These are phyloP conservation scores for Leccinum longicurvipes DNA, from an alignment of 768 basidiomycete species.

Conservation along the genomic window DNA sequence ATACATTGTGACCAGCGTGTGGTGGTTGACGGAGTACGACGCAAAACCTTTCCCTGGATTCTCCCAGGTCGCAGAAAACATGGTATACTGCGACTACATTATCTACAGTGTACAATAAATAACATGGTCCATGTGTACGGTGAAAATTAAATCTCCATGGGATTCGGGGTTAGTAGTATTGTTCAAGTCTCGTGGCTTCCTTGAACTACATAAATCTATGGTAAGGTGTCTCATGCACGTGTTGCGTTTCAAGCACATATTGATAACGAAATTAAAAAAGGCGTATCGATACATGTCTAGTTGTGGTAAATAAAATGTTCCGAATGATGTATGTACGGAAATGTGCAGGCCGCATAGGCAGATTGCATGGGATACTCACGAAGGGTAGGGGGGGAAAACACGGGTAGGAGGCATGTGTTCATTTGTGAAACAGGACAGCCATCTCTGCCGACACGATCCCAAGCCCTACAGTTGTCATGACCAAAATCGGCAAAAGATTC, in stretches of 20 bases:
- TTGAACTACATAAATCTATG: not conserved
- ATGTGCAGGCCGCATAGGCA: not conserved
- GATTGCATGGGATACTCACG: not conserved
- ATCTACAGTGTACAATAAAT: too few relatives aligned
- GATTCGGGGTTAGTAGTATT: not conserved
- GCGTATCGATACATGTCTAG: slow-evolving; percentile 9
- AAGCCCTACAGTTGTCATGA: slow-evolving; percentile 64
- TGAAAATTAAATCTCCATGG: too few relatives aligned
- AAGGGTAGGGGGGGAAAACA: not conserved
- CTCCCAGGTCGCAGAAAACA: too few relatives aligned
- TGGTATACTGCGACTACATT: too few relatives aligned
- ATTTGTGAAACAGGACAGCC: slow-evolving; percentile 43
- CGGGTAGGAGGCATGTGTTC: not conserved
- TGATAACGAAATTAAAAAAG: not conserved
- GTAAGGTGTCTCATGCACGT: not conserved
- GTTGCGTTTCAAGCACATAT: not conserved
- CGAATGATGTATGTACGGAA: not conserved
- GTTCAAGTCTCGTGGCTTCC: not conserved
- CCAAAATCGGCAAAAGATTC: slow-evolving; percentile 63
- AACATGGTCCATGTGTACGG: not conserved
- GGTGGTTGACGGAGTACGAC: too few relatives aligned
- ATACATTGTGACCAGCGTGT: too few relatives aligned
- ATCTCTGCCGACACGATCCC: slow-evolving; percentile 77
- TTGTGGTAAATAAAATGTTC: not conserved
- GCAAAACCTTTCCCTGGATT: too few relatives aligned